Conservation (phyloP, 331 rosid genomes). For the Telfairia occidentalis region DNA sequence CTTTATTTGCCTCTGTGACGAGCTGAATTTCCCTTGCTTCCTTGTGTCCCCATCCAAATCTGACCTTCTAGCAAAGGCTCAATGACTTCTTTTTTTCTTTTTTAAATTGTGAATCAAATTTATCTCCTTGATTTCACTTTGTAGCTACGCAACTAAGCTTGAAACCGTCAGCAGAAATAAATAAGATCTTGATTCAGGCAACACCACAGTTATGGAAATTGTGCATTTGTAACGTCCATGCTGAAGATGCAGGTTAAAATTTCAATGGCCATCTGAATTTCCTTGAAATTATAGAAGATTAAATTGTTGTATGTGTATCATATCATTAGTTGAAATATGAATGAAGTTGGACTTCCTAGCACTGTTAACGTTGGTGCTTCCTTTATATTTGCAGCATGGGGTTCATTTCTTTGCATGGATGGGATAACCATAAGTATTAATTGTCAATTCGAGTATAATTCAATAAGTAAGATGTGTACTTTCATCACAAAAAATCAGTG, state of each 20-base stretch:
- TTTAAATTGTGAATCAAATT: neutral
- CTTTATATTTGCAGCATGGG: neutral
- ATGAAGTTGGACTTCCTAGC: neutral
- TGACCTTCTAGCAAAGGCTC: neutral
- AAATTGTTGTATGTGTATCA: neutral
- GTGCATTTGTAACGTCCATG: neutral
- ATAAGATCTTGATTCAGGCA: neutral
- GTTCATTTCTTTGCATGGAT: neutral
- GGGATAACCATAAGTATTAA: neutral
- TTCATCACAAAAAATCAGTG: too few species aligned
- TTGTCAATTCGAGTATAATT: too few species aligned
- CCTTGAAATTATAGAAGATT: neutral
- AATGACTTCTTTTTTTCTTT: neutral
- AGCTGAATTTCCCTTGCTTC: neutral
- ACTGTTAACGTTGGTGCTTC: neutral
- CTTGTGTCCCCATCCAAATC: neutral
- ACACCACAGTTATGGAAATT: neutral
- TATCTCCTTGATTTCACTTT: neutral
- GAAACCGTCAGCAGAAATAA: neutral
- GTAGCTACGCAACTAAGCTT: conserved; percentile 6
- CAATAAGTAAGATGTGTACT: too few species aligned
- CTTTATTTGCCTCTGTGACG: neutral
- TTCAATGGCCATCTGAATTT: neutral
- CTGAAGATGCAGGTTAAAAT: neutral
- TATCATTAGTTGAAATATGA: neutral